Evolutionary conservation across 1,284 basidiomycete genomes (phyloP), one percentile per base, ranked within the genome.

Genomic region (Boletus smithii): DNA sequence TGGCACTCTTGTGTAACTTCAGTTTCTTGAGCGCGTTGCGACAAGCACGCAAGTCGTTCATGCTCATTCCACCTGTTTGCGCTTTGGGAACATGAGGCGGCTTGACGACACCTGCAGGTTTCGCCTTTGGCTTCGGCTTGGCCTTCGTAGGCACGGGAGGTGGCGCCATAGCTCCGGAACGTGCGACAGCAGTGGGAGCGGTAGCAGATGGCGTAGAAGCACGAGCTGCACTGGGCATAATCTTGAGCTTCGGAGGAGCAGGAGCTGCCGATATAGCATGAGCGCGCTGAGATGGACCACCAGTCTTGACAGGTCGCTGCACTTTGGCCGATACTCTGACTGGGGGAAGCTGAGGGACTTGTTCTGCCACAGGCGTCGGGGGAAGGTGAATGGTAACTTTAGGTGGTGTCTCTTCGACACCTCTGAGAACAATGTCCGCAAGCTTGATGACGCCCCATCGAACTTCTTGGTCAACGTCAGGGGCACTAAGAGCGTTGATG

Each of bases 371-470:
- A 9, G 91, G 90, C 1, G 89, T 91, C 17, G 82, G 80, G 20
- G 89, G 88, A 44, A 93, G 76, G 53, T 89, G 88, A 48, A 97
- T 88, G 32, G 85, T 87, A 45, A 92, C 83, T 48, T 89, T 91
- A 0, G 92, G 93, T n/a, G 87, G 74, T 4, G 83, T 79, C 67
- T 97, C 94, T 46, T 91, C 83, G 4, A 80, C 71, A 17, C 90
- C 87, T 42, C 85, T 83, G 55, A 95, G 88, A 41, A 95, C 80
- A 20, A 97, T 75, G 62, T 98, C 95, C 10, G 90, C 92, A 9
- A 97, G 74, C 70, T 98, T 98, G 59, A 99, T 75, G 41, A 97
- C 71, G 52, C 88, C 91, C 80, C 91, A 91, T 30, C 94, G 85
- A 37, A 95, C 88, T 70, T 95, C 90, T 55, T 85, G 75, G 65